Evolutionary conservation across 2,329 filamentous ascomycete genomes (phyloP).

Genomic region (Huntiella bhutanensis): DNA sequence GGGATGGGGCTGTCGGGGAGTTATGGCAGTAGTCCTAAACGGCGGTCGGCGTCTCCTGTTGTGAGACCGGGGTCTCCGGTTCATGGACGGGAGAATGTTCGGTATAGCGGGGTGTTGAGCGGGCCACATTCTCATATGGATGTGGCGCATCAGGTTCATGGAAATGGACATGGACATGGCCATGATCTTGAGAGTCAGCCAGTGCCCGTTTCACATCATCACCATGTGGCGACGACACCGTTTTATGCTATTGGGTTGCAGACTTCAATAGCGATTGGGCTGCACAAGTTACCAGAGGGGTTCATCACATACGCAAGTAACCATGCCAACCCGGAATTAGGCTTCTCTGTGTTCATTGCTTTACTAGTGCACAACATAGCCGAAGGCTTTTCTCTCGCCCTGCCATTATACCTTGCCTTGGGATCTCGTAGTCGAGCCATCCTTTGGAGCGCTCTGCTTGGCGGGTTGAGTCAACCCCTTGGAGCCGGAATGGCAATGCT

Average conservation of each 20-base stretch:
- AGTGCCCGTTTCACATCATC: conserved; percentile 44
- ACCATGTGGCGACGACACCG: conserved; percentile 85
- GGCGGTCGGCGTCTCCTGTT: not conserved
- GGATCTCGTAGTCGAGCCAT: conserved; percentile 66
- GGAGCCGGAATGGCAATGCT: conserved; percentile 73
- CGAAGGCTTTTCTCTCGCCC: conserved; percentile 84
- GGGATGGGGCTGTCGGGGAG: not conserved
- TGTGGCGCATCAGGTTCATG: not conserved
- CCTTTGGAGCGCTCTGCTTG: conserved; percentile 63
- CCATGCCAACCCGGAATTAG: conserved; percentile 76
- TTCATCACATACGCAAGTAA: conserved; percentile 93
- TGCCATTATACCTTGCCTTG: conserved; percentile 83
- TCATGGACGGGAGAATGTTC: not conserved
- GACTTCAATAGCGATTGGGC: conserved; percentile 80
- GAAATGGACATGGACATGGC: too few relatives aligned
- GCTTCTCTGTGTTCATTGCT: conserved; percentile 83
- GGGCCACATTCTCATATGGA: not conserved
- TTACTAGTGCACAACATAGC: conserved; percentile 97
- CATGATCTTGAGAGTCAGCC: conserved; percentile 25
- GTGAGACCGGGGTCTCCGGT: not conserved
- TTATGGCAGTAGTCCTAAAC: not conserved
- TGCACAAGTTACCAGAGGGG: conserved; percentile 84
- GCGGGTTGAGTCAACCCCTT: conserved; percentile 70
- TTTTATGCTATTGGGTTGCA: conserved; percentile 89
- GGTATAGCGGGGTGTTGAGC: not conserved